Evolutionary conservation across 768 basidiomycete genomes (phyloP), one percentile per base, ranked within the genome.

Genomic region (Symmetrospora coprosmae): DNA sequence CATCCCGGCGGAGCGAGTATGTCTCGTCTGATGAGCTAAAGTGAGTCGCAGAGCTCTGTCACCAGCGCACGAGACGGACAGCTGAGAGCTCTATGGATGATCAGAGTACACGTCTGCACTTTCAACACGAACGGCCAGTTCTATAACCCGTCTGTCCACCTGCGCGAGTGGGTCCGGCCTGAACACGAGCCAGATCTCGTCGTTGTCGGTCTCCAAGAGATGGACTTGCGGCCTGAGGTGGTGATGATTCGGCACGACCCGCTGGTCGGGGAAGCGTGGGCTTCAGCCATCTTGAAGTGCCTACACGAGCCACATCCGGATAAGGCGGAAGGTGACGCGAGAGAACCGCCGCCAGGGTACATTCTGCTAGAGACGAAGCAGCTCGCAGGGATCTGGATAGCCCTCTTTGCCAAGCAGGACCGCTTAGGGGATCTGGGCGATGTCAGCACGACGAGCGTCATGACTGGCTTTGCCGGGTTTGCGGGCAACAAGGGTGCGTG

Each of bases 401-500:
- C 55, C 8, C 27, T 40, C 43, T 58, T 58, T 27, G 55, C 55
- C 8, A 43, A 58, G 17, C 23, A 40, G 4, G 28, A 21, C 2
- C 30, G 46, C n/a, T 9, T 6, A 8, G 40, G 28, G 6, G 23
- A 30, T 4, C 27, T 58, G 14, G 33, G 17, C 13, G 40, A 58
- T 43, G 43, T 58, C 40, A n/a, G 28, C 28, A 28, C 41, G 2
- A 47, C 55, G 17, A 58, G 55, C 41, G 55, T 58, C 25, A 58
- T 58, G 55, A 58, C 55, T 9, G 55, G 55, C 25, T 58, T 39
- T 39, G 55, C 55, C 2, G 55, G 55, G 7, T 58, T 58, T 58
- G 55, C 55, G 31, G 55, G 55, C 41, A 58, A 58, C 25, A 58
- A 58, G 31, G 55, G 55, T n/a, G 55, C 55, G 5, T 58, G 55